Percentiles rank a stretch among this genome's conserved stretches.
Evolutionary conservation across 176 grass and related monocot genomes (phyloP).

Genomic region (Triticum urartu): DNA sequence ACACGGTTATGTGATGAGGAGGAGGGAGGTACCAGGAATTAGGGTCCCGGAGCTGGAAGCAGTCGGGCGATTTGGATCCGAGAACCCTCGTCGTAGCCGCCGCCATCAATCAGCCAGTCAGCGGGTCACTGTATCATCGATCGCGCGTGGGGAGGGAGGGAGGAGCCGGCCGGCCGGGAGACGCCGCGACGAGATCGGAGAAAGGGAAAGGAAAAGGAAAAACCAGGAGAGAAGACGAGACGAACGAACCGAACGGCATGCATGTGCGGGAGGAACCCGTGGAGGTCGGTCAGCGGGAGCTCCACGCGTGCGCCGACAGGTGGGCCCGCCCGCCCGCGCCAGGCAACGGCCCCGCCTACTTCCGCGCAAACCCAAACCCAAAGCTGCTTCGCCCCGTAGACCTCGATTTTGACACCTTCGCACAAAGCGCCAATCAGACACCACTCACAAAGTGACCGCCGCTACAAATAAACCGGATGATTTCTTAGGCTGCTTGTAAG

Average conservation of each 20-base stretch:
- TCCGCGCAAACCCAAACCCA: neutral
- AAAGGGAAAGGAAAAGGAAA: neutral
- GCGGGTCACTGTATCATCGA: neutral
- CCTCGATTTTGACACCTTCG: no score
- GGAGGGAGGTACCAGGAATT: slow-evolving; percentile 36
- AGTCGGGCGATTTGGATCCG: slow-evolving; percentile 42
- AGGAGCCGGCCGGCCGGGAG: neutral
- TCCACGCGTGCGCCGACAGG: slow-evolving; percentile 1
- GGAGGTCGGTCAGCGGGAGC: slow-evolving; percentile 5
- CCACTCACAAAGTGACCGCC: no score
- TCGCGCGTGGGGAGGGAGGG: neutral
- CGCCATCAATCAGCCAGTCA: neutral
- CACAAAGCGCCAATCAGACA: no score
- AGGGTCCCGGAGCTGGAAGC: slow-evolving; percentile 40
- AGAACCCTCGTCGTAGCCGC: slow-evolving; percentile 36
- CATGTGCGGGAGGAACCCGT: neutral
- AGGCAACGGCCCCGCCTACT: neutral
- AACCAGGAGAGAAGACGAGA: neutral
- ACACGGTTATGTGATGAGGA: neutral
- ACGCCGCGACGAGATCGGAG: neutral
- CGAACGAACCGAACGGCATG: neutral
- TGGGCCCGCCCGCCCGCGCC: neutral
- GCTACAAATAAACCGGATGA: no score
- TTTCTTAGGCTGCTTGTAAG: no score
- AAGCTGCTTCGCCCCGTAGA: neutral